Percentiles rank a stretch among this genome's conserved stretches.
Evolutionary conservation across 345 rosid species (phyloP).

Genomic region (Syzygium aqueum): DNA sequence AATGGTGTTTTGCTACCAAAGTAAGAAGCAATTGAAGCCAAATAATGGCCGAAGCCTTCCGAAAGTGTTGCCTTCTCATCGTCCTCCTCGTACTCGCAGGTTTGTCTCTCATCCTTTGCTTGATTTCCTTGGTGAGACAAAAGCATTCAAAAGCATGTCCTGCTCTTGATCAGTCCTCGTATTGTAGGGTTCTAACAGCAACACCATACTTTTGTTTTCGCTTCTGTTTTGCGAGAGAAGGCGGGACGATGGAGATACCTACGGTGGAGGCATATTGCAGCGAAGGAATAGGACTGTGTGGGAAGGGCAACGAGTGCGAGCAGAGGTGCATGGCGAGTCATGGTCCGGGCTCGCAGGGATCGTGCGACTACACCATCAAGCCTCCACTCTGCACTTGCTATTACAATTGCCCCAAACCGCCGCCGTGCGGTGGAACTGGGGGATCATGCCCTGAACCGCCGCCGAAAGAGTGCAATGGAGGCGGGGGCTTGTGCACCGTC

Average conservation of each 20-base stretch:
- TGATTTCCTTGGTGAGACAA: background rate
- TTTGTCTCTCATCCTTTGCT: too few relatives aligned
- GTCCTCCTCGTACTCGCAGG: too few relatives aligned
- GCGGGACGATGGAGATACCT: background rate
- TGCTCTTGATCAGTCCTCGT: background rate
- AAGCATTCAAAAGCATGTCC: background rate
- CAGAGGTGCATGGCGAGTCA: background rate
- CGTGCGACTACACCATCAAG: background rate
- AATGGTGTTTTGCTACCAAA: background rate
- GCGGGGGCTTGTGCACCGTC: background rate
- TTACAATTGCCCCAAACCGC: background rate
- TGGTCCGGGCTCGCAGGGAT: background rate
- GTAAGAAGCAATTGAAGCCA: background rate
- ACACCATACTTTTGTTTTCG: background rate
- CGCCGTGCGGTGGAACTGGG: too few relatives aligned
- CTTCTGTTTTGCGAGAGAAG: background rate
- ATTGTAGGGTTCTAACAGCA: background rate
- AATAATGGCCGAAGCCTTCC: background rate
- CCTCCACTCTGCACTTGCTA: background rate
- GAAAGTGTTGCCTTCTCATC: too few relatives aligned
- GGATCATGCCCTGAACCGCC: background rate
- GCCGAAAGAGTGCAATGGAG: background rate
- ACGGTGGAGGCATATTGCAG: background rate
- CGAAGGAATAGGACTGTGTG: background rate
- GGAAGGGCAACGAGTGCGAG: background rate